Percentiles rank a stretch among this genome's conserved stretches.
Evolutionary conservation across 2,329 filamentous ascomycete species (phyloP).

Genomic region (Monilinia aucupariae): DNA sequence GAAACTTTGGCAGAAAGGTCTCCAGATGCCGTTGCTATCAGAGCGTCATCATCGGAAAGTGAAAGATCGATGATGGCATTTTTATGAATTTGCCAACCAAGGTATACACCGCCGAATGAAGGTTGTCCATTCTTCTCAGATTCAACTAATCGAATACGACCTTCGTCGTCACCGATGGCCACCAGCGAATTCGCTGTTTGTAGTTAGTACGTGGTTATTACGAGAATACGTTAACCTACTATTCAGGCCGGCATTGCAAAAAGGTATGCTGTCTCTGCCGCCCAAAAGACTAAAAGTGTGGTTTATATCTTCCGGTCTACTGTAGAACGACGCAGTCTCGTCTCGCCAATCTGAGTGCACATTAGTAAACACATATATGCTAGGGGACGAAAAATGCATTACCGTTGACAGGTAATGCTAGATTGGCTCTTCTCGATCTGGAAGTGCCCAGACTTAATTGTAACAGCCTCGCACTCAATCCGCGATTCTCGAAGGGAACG

Average conservation of each 20-base stretch:
- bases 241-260: conserved; percentile 61
- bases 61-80: conserved; percentile 70
- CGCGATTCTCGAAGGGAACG: conserved; percentile 23
- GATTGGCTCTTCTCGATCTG: conserved; percentile 22
- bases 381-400: background rate
- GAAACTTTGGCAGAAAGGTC: conserved; percentile 68
- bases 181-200: conserved; percentile 56
- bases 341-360: conserved; percentile 32
- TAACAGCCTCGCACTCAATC: conserved; percentile 29
- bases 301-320: conserved; percentile 30
- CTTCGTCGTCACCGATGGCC: conserved; percentile 66
- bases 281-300: conserved; percentile 28
- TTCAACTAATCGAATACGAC: conserved; percentile 58
- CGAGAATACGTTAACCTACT: conserved; percentile 41
- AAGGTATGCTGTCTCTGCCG: conserved; percentile 45
- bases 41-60: conserved; percentile 61
- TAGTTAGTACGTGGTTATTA: conserved; percentile 17
- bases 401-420: conserved; percentile 33
- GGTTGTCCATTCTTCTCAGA: conserved; percentile 45
- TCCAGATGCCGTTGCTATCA: conserved; percentile 65
- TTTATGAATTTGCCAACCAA: conserved; percentile 57
- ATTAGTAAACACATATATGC: conserved; percentile 14
- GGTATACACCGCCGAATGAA: conserved; percentile 51
- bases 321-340: conserved; percentile 34
- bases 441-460: conserved; percentile 26